These are phyloP conservation scores for Venturia oleaginea DNA, from an alignment of 2,329 filamentous ascomycete species.

Conservation along the genomic window DNA sequence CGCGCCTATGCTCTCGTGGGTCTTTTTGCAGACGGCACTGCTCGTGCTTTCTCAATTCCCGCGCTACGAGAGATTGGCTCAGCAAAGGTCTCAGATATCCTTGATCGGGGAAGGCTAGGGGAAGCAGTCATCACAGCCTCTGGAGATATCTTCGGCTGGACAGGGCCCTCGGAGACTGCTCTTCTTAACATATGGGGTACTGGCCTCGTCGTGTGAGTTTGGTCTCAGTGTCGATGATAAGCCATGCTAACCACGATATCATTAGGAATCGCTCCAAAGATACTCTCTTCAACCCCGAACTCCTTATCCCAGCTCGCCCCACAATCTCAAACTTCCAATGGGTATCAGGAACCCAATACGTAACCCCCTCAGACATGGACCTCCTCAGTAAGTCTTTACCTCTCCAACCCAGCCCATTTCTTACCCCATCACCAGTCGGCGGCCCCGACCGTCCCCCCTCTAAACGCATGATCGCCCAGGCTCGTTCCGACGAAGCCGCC, in stretches of 20 bases:
- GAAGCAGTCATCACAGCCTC: conserved; percentile 64
- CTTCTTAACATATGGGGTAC: conserved; percentile 79
- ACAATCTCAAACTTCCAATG: conserved; percentile 95
- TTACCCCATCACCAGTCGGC: conserved; percentile 47
- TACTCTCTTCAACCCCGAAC: conserved; percentile 67
- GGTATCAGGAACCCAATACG: conserved; percentile 89
- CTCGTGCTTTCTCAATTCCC: conserved; percentile 78
- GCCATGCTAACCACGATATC: conserved; percentile 1
- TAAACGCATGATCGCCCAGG: conserved; percentile 77
- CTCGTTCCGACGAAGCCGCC: conserved; percentile 35
- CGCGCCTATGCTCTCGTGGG: conserved; percentile 65
- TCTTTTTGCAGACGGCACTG: conserved; percentile 73
- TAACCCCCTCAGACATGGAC: conserved; percentile 81
- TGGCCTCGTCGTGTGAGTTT: conserved; percentile 42
- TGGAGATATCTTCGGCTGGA: conserved; percentile 81
- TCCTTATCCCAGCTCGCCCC: conserved; percentile 66
- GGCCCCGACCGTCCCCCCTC: conserved; percentile 80
- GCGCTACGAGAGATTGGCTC: conserved; percentile 74
- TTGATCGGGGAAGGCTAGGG: conserved; percentile 65
- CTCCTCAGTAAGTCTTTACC: conserved; percentile 47
- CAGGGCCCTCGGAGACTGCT: conserved; percentile 75
- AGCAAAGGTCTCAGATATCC: conserved; percentile 51
- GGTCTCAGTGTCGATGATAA: conserved; percentile 37
- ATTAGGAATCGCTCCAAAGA: conserved; percentile 46
- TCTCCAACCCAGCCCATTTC: conserved; percentile 22